Evolutionary conservation across 1,284 basidiomycete species (phyloP).

Genomic region (Marasmius sp.): DNA sequence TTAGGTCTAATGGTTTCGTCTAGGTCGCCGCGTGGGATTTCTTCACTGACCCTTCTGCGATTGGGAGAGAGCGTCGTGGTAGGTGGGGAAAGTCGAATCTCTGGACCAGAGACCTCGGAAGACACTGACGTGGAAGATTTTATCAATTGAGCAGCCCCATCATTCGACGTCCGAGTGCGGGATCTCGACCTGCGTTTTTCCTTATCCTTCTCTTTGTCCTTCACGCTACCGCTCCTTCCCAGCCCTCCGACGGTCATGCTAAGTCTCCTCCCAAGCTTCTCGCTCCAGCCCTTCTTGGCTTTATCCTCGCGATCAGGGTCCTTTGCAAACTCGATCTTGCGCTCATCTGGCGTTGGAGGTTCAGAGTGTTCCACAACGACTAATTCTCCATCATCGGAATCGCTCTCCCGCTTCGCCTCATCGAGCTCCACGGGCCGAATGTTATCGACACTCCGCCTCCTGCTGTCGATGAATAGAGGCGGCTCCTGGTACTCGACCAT

Average conservation of each 20-base stretch:
- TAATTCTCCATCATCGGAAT: constrained; percentile 8
- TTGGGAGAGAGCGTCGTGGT: constrained; percentile 6
- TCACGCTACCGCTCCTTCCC: constrained; percentile 15
- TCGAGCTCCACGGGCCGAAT: constrained; percentile 19
- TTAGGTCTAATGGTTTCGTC: not conserved
- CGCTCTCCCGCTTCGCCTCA: not conserved
- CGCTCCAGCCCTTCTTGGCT: constrained; percentile 48
- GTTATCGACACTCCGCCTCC: constrained; percentile 45
- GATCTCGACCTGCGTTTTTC: constrained; percentile 15
- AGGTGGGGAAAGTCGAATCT: constrained; percentile 20
- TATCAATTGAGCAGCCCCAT: constrained; percentile 5
- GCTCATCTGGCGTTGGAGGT: constrained; percentile 13
- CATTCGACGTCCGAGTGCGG: not conserved
- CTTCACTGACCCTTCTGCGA: constrained; percentile 3
- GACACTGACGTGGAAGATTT: not conserved
- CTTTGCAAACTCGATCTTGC: constrained; percentile 13
- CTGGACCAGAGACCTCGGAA: constrained; percentile 8
- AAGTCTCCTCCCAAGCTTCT: constrained; percentile 58
- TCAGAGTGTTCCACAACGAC: not conserved
- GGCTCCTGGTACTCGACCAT: constrained; percentile 25
- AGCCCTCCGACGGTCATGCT: constrained; percentile 50
- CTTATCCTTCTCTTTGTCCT: constrained; percentile 28
- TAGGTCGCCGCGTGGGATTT: not conserved
- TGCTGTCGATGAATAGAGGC: constrained; percentile 22
- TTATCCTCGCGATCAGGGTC: constrained; percentile 26